Conservation (phyloP, 257 asterid species). For the Dorcoceras hygrometricum region DNA sequence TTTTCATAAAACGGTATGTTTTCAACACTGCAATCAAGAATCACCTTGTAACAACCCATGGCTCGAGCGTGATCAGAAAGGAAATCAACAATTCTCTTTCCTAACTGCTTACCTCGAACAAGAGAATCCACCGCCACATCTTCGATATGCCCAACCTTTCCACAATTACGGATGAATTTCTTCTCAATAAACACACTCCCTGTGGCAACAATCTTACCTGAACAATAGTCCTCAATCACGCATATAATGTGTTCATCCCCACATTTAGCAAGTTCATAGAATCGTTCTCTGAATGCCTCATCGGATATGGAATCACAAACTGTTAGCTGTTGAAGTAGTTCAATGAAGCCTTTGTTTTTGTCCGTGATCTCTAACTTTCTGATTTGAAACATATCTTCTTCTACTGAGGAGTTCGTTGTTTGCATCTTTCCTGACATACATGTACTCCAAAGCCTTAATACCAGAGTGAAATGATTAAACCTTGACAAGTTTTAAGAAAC, state of each 20-base stretch:
- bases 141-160: slow-evolving; percentile 81
- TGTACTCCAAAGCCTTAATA: neutral
- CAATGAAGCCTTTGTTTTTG: slow-evolving; percentile 62
- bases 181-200: slow-evolving; percentile 73
- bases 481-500: too few relatives aligned
- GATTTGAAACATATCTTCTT: slow-evolving; percentile 38
- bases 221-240: slow-evolving; percentile 57
- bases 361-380: slow-evolving; percentile 68
- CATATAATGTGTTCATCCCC: slow-evolving; percentile 68
- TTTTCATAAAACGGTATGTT: slow-evolving; percentile 70
- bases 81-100: slow-evolving; percentile 63
- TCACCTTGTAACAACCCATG: slow-evolving; percentile 80
- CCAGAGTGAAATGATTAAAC: too few relatives aligned
- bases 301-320: slow-evolving; percentile 58
- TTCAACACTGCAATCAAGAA: slow-evolving; percentile 70
- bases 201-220: slow-evolving; percentile 62
- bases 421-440: slow-evolving; percentile 28
- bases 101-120: slow-evolving; percentile 66
- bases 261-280: slow-evolving; percentile 41
- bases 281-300: slow-evolving; percentile 48
- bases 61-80: slow-evolving; percentile 62
- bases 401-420: slow-evolving; percentile 22
- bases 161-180: slow-evolving; percentile 73
- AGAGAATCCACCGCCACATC: slow-evolving; percentile 87
- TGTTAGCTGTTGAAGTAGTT: slow-evolving; percentile 66